These are phyloP conservation scores for Globisporangium iwayamae DNA, from an alignment of 352 stramenopile species.

Conservation along the genomic window DNA sequence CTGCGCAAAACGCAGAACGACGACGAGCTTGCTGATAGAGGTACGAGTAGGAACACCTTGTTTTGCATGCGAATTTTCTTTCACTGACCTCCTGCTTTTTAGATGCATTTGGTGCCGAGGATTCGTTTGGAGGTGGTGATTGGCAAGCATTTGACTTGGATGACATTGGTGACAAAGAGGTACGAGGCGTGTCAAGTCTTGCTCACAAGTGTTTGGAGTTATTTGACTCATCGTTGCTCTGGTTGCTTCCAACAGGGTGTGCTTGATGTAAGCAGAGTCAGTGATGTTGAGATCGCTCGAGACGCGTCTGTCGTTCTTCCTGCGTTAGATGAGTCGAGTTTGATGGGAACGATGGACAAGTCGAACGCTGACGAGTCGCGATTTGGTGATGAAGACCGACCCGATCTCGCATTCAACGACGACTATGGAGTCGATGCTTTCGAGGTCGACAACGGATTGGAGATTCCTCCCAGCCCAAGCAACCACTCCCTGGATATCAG, in stretches of 20 bases:
- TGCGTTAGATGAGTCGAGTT: slow-evolving; percentile 50
- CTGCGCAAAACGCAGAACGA: slow-evolving; percentile 45
- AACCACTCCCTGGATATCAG: slow-evolving; percentile 62
- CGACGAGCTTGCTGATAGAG: slow-evolving; percentile 47
- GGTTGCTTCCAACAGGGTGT: slow-evolving; percentile 15
- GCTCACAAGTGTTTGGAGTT: background rate
- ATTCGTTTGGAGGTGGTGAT: slow-evolving; percentile 74
- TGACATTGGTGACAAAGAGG: slow-evolving; percentile 51
- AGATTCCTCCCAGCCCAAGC: slow-evolving; percentile 32
- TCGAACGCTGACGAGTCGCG: slow-evolving; percentile 37
- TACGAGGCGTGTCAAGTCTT: slow-evolving; percentile 1
- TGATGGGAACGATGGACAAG: slow-evolving; percentile 48
- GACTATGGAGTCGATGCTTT: slow-evolving; percentile 48
- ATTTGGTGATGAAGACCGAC: slow-evolving; percentile 27
- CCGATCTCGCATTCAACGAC: slow-evolving; percentile 58
- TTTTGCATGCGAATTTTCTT: background rate
- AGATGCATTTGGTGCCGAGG: slow-evolving; percentile 69
- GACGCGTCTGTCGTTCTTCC: slow-evolving; percentile 54
- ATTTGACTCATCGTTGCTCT: background rate
- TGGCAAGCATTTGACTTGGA: slow-evolving; percentile 85
- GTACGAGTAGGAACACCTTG: slow-evolving; percentile 21
- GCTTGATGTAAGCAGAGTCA: slow-evolving; percentile 65
- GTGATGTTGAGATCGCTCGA: slow-evolving; percentile 81
- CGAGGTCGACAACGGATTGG: slow-evolving; percentile 39
- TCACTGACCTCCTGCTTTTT: background rate